Conservation (phyloP, 139 green algal species). For the Ostreobium quekettii region DNA sequence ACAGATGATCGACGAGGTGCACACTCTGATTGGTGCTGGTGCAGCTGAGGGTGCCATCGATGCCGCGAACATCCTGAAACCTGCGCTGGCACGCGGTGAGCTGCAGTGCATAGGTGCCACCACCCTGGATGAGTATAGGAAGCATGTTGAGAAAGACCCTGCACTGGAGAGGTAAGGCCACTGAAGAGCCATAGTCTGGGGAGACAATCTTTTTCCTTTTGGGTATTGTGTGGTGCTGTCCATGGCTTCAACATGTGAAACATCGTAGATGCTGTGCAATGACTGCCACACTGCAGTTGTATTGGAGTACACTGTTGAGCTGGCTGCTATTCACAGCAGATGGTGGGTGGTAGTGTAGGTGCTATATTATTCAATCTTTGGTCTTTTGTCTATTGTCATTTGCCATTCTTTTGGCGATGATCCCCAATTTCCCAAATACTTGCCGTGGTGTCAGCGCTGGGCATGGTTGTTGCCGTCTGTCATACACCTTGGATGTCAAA, state of each 20-base stretch:
- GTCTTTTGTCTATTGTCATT: not conserved
- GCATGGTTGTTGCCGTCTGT: too few species aligned
- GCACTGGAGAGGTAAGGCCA: slow-evolving; percentile 83
- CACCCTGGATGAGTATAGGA: slow-evolving; percentile 98
- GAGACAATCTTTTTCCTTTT: too few species aligned
- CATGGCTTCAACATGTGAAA: slow-evolving; percentile 26
- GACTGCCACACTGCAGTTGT: too few species aligned
- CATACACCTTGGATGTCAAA: not conserved
- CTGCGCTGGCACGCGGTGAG: slow-evolving; percentile 93
- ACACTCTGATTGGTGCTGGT: slow-evolving; percentile 97
- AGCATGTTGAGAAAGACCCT: slow-evolving; percentile 99
- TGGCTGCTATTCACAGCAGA: too few species aligned
- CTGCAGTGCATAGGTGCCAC: slow-evolving; percentile 99
- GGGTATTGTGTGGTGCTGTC: not conserved
- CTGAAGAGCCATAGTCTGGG: not conserved
- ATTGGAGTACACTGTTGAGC: too few species aligned
- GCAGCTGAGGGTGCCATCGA: slow-evolving; percentile 98
- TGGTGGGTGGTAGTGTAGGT: too few species aligned
- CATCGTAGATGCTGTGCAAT: not conserved
- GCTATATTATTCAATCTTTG: too few species aligned
- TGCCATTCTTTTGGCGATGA: not conserved
- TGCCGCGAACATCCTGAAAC: slow-evolving; percentile 99
- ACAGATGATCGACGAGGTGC: slow-evolving; percentile 85
- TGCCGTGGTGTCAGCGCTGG: too few species aligned
- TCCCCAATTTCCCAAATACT: not conserved